Percentiles rank a stretch among this genome's conserved stretches.
phyloP scores from a whole-genome alignment of 2,329 filamentous ascomycete species.

The Fusarium abutilonis region DNA sequence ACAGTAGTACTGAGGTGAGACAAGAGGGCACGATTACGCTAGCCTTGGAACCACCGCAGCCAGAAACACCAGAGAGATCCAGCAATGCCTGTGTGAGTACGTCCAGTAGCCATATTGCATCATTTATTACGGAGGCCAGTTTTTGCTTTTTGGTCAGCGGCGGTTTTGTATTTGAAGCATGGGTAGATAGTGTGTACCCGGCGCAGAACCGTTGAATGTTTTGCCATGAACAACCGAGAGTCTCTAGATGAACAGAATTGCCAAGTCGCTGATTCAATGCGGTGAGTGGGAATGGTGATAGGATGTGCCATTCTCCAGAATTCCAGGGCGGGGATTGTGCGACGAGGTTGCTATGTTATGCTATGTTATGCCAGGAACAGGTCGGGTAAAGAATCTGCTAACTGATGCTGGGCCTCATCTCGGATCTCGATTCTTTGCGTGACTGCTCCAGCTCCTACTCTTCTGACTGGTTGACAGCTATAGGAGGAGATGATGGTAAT shows the following conservation, averaged over 20 bases:
- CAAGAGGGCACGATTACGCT: conserved; percentile 36
- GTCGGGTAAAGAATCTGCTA: conserved; percentile 23
- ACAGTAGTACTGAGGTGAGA: conserved; percentile 39
- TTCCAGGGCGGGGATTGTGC: conserved; percentile 27
- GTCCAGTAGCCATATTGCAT: conserved; percentile 36
- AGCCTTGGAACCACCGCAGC: conserved; percentile 25
- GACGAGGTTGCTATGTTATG: conserved; percentile 7
- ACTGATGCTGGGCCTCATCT: conserved; percentile 8
- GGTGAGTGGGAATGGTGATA: conserved; percentile 23
- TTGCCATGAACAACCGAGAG: conserved; percentile 9
- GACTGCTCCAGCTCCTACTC: conserved; percentile 4
- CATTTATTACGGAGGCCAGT: conserved; percentile 27
- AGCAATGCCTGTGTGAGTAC: conserved; percentile 33
- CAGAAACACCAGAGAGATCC: conserved; percentile 35
- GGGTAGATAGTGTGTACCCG: conserved; percentile 6
- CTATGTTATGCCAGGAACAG: conserved; percentile 3
- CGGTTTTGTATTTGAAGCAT: conserved; percentile 24
- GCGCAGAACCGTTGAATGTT: conserved; percentile 15
- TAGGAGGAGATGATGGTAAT: conserved; percentile 1
- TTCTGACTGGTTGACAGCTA: conserved; percentile 2
- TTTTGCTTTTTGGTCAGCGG: conserved; percentile 29
- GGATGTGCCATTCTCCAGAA: conserved; percentile 39
- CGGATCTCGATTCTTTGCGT: conserved; percentile 32
- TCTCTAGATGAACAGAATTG: conserved; percentile 22
- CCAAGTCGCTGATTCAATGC: conserved; percentile 35